Conservation (phyloP, 2,329 filamentous ascomycete species). For the Orbilia brochopaga region DNA sequence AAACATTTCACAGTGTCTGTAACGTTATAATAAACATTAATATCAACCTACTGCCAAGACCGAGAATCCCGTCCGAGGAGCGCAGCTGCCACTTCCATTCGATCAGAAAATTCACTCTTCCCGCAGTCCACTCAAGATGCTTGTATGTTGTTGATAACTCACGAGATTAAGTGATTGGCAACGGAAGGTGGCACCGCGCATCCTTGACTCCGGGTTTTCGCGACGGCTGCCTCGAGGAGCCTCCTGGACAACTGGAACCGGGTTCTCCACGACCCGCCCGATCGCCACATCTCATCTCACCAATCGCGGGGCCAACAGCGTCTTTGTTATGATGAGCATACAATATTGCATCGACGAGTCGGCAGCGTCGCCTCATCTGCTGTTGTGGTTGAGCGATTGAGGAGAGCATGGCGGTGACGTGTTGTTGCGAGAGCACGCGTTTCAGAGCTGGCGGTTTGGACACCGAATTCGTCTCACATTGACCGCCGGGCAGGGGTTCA, state of each 20-base stretch:
- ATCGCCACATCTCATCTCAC: neutral
- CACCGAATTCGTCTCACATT: constrained; percentile 47
- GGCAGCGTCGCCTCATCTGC: constrained; percentile 28
- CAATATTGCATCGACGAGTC: neutral
- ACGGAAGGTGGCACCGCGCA: constrained; percentile 4
- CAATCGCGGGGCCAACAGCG: neutral
- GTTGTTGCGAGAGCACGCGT: constrained; percentile 9
- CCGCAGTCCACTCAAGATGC: too few relatives aligned
- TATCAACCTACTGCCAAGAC: too few relatives aligned
- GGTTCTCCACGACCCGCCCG: constrained; percentile 21
- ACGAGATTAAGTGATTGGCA: too few relatives aligned
- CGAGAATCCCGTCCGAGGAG: too few relatives aligned
- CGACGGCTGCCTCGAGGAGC: constrained; percentile 25
- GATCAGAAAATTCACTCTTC: constrained; percentile 6
- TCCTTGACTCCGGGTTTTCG: constrained; percentile 21
- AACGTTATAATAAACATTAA: too few relatives aligned
- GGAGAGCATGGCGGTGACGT: too few relatives aligned
- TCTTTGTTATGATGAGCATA: neutral
- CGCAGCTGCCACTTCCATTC: too few relatives aligned
- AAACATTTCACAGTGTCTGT: too few relatives aligned
- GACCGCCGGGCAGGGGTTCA: constrained; percentile 19
- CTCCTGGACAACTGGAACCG: constrained; percentile 30
- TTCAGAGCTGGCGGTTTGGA: constrained; percentile 36
- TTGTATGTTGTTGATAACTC: too few relatives aligned
- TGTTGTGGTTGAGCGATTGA: too few relatives aligned